These are phyloP conservation scores for Neurospora terricola DNA, from an alignment of 495 filamentous ascomycete genomes.

Conservation along the genomic window DNA sequence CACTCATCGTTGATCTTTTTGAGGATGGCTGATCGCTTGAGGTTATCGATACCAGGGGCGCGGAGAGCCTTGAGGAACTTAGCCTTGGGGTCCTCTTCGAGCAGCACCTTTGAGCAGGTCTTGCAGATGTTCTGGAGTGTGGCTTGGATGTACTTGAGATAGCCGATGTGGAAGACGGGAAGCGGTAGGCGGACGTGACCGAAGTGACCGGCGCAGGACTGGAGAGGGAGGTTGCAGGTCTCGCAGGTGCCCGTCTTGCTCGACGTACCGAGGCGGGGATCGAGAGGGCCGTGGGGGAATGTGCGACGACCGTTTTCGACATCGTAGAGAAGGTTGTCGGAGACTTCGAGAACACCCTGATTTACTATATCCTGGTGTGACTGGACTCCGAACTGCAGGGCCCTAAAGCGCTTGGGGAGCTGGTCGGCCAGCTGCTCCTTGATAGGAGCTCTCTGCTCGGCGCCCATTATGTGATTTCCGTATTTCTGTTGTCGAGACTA, in stretches of 20 bases:
- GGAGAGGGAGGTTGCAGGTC: conserved; percentile 69
- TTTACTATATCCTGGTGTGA: conserved; percentile 88
- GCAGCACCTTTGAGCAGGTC: conserved; percentile 63
- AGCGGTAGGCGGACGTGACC: conserved; percentile 83
- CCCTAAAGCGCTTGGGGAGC: conserved; percentile 80
- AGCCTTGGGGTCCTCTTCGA: conserved; percentile 56
- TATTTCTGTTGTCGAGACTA: neutral
- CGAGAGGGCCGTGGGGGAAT: conserved; percentile 73
- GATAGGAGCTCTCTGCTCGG: conserved; percentile 26
- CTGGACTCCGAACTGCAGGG: conserved; percentile 89
- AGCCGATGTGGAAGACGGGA: conserved; percentile 90
- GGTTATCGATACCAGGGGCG: conserved; percentile 73
- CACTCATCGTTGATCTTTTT: conserved; percentile 85
- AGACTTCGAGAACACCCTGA: conserved; percentile 87
- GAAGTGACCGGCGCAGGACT: conserved; percentile 88
- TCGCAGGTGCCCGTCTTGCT: conserved; percentile 60
- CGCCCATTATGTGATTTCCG: conserved; percentile 3
- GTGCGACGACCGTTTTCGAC: conserved; percentile 59
- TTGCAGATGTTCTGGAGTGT: conserved; percentile 95
- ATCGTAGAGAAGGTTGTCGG: conserved; percentile 84
- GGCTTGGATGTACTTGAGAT: conserved; percentile 79
- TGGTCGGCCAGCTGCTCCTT: conserved; percentile 88
- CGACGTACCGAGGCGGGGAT: conserved; percentile 82
- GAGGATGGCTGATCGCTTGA: conserved; percentile 64
- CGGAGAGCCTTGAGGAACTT: conserved; percentile 67